These are phyloP conservation scores for Euphrasia arctica DNA, from an alignment of 305 asterid genomes.

Conservation along the genomic window DNA sequence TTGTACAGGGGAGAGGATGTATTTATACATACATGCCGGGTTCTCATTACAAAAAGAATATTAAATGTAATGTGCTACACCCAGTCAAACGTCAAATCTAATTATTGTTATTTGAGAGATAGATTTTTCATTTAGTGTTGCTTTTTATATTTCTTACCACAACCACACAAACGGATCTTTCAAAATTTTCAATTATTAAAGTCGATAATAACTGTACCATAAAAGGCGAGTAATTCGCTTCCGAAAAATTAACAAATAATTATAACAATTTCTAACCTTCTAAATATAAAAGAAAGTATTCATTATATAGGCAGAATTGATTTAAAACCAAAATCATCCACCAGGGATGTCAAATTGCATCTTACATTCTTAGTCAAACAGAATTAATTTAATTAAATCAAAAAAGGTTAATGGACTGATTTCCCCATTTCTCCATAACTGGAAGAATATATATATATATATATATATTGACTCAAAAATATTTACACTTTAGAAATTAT, in stretches of 20 bases:
- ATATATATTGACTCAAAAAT: not conserved
- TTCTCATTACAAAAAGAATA: conserved; percentile 8
- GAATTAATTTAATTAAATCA: conserved; percentile 3
- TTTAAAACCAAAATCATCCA: conserved; percentile 15
- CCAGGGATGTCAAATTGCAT: conserved; percentile 23
- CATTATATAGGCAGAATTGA: conserved; percentile 1
- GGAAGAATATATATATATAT: not conserved
- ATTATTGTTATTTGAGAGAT: conserved; percentile 10
- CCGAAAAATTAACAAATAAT: conserved; percentile 3
- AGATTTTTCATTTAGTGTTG: conserved; percentile 26
- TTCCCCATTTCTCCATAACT: not conserved
- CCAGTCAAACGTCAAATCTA: too few species aligned
- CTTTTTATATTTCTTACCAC: conserved; percentile 26
- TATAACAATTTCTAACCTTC: conserved; percentile 21
- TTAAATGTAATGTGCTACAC: too few species aligned
- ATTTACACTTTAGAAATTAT: not conserved
- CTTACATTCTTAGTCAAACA: not conserved
- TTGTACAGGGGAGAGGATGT: conserved; percentile 10
- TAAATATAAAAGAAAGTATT: conserved; percentile 11
- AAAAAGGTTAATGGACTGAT: not conserved
- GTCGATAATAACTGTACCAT: conserved; percentile 22
- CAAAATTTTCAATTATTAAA: conserved; percentile 14
- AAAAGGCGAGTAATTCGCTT: conserved; percentile 19
- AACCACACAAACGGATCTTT: conserved; percentile 23
- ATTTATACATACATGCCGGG: conserved; percentile 22